A percentile compares a stretch with the other conserved stretches of the same genome.
Conservation (phyloP, 495 filamentous ascomycete genomes). For the Penicillium odoratum region DNA sequence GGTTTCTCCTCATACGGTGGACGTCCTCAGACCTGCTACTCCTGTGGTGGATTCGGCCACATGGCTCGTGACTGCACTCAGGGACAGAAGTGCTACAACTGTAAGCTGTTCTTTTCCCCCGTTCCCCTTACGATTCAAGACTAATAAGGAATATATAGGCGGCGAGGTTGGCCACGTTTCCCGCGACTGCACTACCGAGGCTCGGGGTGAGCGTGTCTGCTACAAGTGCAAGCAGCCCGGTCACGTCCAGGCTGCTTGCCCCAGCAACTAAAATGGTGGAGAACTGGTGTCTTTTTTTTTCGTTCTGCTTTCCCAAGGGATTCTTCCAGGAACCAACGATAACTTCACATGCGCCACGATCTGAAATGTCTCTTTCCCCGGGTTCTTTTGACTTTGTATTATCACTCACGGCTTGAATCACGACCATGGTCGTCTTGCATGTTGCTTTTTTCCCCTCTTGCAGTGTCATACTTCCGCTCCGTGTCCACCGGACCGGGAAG, state of each 20-base stretch:
- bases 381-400: conserved; percentile 25
- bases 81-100: conserved; percentile 99
- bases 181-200: conserved; percentile 91
- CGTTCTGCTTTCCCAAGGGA: conserved; percentile 13
- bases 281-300: conserved; percentile 14
- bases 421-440: conserved; percentile 28
- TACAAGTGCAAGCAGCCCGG: conserved; percentile 99
- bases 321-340: conserved; percentile 13
- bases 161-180: conserved; percentile 92
- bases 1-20: conserved; percentile 49
- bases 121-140: background rate
- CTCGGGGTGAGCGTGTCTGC: conserved; percentile 88
- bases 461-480: conserved; percentile 11
- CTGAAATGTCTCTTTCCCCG: conserved; percentile 27
- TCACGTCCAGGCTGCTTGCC: conserved; percentile 91
- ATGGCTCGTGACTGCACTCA: conserved; percentile 98
- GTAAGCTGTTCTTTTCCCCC: conserved; percentile 43
- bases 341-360: conserved; percentile 26
- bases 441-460: conserved; percentile 8
- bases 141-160: conserved; percentile 36
- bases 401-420: conserved; percentile 31
- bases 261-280: conserved; percentile 54
- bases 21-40: conserved; percentile 86
- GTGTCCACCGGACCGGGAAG: conserved; percentile 17
- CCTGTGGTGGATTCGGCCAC: conserved; percentile 94